Evolutionary conservation across 306 rosid species (phyloP).

Genomic region (Potentilla sterilis): DNA sequence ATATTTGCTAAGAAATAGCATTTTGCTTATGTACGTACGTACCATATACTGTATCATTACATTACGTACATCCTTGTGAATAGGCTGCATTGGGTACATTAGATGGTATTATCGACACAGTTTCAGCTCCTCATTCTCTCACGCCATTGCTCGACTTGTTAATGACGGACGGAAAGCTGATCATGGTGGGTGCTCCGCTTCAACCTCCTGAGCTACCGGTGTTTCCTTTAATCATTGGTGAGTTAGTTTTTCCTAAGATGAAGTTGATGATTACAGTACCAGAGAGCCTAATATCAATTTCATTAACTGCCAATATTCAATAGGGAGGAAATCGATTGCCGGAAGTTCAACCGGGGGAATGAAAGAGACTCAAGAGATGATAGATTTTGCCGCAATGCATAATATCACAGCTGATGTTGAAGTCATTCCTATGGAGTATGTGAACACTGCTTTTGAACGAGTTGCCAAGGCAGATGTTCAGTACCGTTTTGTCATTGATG

Average conservation of each 20-base stretch:
- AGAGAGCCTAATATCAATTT: neutral
- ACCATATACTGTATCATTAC: too few species aligned
- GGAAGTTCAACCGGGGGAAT: slow-evolving; percentile 37
- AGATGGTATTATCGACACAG: slow-evolving; percentile 45
- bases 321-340: slow-evolving; percentile 23
- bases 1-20: too few species aligned
- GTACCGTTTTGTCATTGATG: slow-evolving; percentile 28
- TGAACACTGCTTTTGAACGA: slow-evolving; percentile 21
- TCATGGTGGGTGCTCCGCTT: slow-evolving; percentile 33
- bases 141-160: slow-evolving; percentile 19
- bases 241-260: too few species aligned
- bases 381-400: slow-evolving; percentile 27
- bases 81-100: slow-evolving; percentile 35
- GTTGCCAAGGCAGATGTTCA: slow-evolving; percentile 16
- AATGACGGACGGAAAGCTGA: slow-evolving; percentile 32
- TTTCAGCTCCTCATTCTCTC: slow-evolving; percentile 29
- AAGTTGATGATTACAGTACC: too few species aligned
- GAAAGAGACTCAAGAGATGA: slow-evolving; percentile 13
- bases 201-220: slow-evolving; percentile 31
- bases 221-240: slow-evolving; percentile 10
- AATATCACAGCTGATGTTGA: slow-evolving; percentile 22
- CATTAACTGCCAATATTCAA: too few species aligned
- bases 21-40: too few species aligned
- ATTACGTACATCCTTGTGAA: neutral
- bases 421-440: slow-evolving; percentile 16